Evolutionary conservation across 345 rosid genomes (phyloP).

Genomic region (Populus nigra): DNA sequence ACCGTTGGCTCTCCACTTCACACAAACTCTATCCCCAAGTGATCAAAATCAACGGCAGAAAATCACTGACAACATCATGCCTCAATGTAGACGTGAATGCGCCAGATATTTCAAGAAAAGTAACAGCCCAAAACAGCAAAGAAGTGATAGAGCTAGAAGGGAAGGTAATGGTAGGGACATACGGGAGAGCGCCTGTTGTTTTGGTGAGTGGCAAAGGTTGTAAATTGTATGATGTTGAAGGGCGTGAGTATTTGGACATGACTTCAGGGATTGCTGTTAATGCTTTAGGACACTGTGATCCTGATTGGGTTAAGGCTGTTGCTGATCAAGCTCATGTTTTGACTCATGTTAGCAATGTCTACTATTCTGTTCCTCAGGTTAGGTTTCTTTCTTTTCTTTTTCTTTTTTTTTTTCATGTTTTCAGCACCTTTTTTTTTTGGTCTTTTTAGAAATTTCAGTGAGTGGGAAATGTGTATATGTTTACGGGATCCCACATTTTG

Average conservation of each 20-base stretch:
- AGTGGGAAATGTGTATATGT: not conserved
- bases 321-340: constrained; percentile 57
- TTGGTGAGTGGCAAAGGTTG: constrained; percentile 66
- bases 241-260: constrained; percentile 71
- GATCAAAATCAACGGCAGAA: constrained; percentile 1
- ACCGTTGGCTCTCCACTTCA: not conserved
- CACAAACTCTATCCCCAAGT: not conserved
- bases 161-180: constrained; percentile 61
- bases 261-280: constrained; percentile 82
- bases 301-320: constrained; percentile 72
- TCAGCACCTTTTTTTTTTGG: not conserved
- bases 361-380: constrained; percentile 74
- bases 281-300: constrained; percentile 76
- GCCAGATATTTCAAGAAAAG: not conserved
- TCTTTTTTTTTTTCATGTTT: too few species aligned
- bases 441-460: not conserved
- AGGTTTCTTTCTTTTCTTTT: not conserved
- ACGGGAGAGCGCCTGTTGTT: constrained; percentile 67
- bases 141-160: constrained; percentile 55
- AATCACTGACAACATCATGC: not conserved
- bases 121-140: constrained; percentile 23
- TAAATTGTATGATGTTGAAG: constrained; percentile 69
- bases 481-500: not conserved
- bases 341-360: constrained; percentile 74
- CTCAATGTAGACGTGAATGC: constrained; percentile 9